phyloP scores from a whole-genome alignment of 2,329 filamentous ascomycete genomes.

The Fusarium sp. region DNA sequence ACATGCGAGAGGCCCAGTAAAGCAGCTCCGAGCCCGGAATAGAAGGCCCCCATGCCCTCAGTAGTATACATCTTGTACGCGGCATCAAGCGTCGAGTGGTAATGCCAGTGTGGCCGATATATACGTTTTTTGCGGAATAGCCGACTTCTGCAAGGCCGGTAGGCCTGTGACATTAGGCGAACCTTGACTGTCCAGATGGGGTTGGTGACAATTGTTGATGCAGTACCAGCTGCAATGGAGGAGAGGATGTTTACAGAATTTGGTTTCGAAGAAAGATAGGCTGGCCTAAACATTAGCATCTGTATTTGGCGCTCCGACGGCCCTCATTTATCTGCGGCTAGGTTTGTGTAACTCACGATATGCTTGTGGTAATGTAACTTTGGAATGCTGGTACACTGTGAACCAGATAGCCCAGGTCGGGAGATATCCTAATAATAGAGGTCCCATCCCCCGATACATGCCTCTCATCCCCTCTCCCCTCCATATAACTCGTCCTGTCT shows the following conservation, averaged over 20 bases:
- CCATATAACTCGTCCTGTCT: slow-evolving; percentile 87
- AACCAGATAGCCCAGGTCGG: slow-evolving; percentile 99
- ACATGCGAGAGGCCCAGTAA: slow-evolving; percentile 93
- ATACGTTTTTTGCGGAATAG: background rate
- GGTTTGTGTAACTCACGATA: slow-evolving; percentile 61
- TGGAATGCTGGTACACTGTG: slow-evolving; percentile 91
- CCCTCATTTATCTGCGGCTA: background rate
- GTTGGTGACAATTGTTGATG: slow-evolving; percentile 92
- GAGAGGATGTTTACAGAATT: slow-evolving; percentile 78
- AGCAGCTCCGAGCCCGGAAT: slow-evolving; percentile 92
- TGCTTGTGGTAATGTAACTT: slow-evolving; percentile 75
- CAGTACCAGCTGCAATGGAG: slow-evolving; percentile 87
- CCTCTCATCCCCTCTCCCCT: slow-evolving; percentile 86
- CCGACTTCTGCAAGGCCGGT: slow-evolving; percentile 51
- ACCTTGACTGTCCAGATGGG: slow-evolving; percentile 99
- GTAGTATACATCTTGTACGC: slow-evolving; percentile 93
- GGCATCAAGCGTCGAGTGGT: slow-evolving; percentile 87
- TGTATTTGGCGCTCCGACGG: background rate
- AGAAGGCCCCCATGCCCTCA: slow-evolving; percentile 90
- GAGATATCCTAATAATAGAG: slow-evolving; percentile 92
- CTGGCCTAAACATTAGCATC: slow-evolving; percentile 63
- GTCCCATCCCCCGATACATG: slow-evolving; percentile 91
- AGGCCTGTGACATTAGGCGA: slow-evolving; percentile 93
- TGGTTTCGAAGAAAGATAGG: slow-evolving; percentile 52
- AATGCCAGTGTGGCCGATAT: slow-evolving; percentile 77